Conservation (phyloP, 371 early-diverging fungal genomes). For the Capniomyces stellatus region DNA sequence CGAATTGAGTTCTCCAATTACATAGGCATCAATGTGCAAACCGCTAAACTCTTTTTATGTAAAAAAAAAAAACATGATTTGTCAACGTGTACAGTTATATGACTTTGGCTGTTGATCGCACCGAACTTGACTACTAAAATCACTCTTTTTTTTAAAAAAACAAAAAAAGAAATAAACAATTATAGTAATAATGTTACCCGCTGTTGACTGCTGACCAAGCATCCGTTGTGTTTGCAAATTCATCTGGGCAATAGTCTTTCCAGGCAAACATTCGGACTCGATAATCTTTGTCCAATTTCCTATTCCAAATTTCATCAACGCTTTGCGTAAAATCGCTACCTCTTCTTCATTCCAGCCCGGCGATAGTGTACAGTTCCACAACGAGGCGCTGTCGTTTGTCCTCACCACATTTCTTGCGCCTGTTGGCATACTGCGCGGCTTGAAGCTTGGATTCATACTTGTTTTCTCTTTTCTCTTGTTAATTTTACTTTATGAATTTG, state of each 20-base stretch:
- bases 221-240: slow-evolving; percentile 81
- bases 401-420: slow-evolving; percentile 78
- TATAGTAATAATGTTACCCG: slow-evolving; percentile 14
- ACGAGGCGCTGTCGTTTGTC: slow-evolving; percentile 72
- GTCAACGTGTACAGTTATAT: not conserved
- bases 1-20: slow-evolving; percentile 63
- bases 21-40: slow-evolving; percentile 72
- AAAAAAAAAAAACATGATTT: too few relatives aligned
- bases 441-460: slow-evolving; percentile 10
- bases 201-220: slow-evolving; percentile 85
- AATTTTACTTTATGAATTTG: too few relatives aligned
- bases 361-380: slow-evolving; percentile 84
- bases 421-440: slow-evolving; percentile 69
- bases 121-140: not conserved
- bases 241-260: slow-evolving; percentile 87
- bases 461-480: too few relatives aligned
- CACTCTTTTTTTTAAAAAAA: not conserved
- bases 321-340: slow-evolving; percentile 58
- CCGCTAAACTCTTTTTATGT: slow-evolving; percentile 86
- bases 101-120: not conserved
- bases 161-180: slow-evolving; percentile 23
- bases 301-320: slow-evolving; percentile 72
- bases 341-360: slow-evolving; percentile 82
- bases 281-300: slow-evolving; percentile 90
- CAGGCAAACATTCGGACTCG: slow-evolving; percentile 65